A percentile compares a stretch with the other conserved stretches of the same genome.
Evolutionary conservation across 768 basidiomycete species (phyloP).

Genomic region (Lactarius quietus): DNA sequence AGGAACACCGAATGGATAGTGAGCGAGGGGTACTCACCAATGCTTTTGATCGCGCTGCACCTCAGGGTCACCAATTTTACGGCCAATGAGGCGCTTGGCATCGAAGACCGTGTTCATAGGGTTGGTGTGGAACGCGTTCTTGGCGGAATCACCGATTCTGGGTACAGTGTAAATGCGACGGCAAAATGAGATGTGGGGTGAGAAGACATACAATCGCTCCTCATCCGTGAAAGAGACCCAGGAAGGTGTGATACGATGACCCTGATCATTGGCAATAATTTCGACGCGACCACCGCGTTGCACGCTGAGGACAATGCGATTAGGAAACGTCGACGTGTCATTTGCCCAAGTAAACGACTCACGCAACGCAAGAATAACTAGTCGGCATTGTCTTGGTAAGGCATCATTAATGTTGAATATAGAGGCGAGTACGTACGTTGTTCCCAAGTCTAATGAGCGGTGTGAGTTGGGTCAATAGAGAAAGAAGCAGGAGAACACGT

Average conservation of each 20-base stretch:
- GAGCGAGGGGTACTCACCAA: slow-evolving; percentile 41
- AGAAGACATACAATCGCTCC: slow-evolving; percentile 46
- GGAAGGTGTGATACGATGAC: slow-evolving; percentile 61
- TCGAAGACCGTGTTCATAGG: slow-evolving; percentile 94
- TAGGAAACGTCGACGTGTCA: slow-evolving; percentile 36
- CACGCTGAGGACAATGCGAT: slow-evolving; percentile 27
- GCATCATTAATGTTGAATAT: not conserved
- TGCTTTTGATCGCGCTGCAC: slow-evolving; percentile 83
- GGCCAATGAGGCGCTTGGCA: slow-evolving; percentile 93
- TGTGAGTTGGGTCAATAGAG: slow-evolving; percentile 20
- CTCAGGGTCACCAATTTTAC: slow-evolving; percentile 76
- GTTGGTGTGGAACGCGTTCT: slow-evolving; percentile 92
- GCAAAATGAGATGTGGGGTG: not conserved
- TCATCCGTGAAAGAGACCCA: slow-evolving; percentile 59
- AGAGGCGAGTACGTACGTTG: slow-evolving; percentile 54
- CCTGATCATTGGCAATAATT: slow-evolving; percentile 54
- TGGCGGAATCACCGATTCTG: slow-evolving; percentile 89
- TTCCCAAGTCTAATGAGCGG: slow-evolving; percentile 70
- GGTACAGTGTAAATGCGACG: slow-evolving; percentile 4
- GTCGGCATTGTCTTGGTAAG: slow-evolving; percentile 30
- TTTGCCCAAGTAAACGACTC: slow-evolving; percentile 31
- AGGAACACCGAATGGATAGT: not conserved
- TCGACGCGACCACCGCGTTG: slow-evolving; percentile 50
- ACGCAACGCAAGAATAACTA: slow-evolving; percentile 97
- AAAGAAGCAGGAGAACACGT: slow-evolving; percentile 28